These are phyloP conservation scores for Solanum commersonii DNA, from an alignment of 257 asterid species.

Conservation along the genomic window DNA sequence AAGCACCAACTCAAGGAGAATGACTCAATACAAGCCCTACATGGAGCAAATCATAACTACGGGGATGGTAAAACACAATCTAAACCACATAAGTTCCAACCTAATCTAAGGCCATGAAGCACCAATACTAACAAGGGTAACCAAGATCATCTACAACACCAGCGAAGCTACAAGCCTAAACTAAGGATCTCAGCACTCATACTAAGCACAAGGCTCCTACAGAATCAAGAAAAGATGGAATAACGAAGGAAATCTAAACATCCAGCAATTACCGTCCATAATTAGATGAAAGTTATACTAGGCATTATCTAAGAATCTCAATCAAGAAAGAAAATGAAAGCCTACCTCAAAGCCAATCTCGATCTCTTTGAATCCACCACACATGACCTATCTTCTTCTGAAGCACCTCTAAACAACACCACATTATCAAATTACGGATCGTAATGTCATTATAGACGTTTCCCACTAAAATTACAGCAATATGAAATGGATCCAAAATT, in stretches of 20 bases:
- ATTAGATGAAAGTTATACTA: neutral
- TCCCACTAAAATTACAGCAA: neutral
- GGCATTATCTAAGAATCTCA: neutral
- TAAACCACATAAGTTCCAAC: neutral
- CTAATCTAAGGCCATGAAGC: neutral
- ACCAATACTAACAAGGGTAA: neutral
- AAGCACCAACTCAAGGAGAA: neutral
- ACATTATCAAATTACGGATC: neutral
- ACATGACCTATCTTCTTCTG: neutral
- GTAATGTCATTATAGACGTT: too few relatives aligned
- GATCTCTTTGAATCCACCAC: neutral
- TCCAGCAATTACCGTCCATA: neutral
- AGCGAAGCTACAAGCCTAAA: neutral
- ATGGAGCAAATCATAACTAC: neutral
- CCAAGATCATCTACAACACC: too few relatives aligned
- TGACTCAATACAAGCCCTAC: neutral
- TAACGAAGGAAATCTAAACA: neutral
- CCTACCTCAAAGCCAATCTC: neutral
- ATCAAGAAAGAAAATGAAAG: too few relatives aligned
- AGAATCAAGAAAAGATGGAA: neutral
- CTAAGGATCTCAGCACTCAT: neutral
- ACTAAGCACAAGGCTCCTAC: neutral
- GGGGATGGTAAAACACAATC: neutral
- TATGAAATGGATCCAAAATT: neutral
- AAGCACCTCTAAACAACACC: neutral